Percentiles rank a stretch among this genome's conserved stretches.
phyloP scores from a whole-genome alignment of 305 asterid genomes.

The Striga hermonthica region DNA sequence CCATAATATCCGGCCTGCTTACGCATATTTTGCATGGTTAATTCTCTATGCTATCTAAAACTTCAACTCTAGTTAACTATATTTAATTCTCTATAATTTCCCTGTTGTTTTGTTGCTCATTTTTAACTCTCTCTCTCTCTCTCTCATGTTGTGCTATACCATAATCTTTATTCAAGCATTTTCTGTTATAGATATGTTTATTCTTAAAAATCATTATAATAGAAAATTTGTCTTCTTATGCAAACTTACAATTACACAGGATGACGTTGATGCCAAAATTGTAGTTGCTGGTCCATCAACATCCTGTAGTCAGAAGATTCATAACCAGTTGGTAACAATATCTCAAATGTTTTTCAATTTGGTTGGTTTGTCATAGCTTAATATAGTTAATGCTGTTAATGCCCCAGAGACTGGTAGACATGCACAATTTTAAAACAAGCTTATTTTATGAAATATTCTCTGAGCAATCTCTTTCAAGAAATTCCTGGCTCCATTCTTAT shows the following conservation, averaged over 20 bases:
- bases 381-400: background rate
- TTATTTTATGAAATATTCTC: background rate
- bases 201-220: background rate
- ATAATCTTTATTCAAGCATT: background rate
- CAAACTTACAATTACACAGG: slow-evolving; percentile 43
- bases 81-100: slow-evolving; percentile 4
- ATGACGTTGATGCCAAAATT: slow-evolving; percentile 68
- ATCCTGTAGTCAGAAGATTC: slow-evolving; percentile 99
- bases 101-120: background rate
- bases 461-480: slow-evolving; percentile 10
- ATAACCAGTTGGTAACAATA: slow-evolving; percentile 75
- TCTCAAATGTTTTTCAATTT: slow-evolving; percentile 18
- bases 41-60: slow-evolving; percentile 2
- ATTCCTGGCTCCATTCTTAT: background rate
- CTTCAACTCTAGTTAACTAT: slow-evolving; percentile 1
- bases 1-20: background rate
- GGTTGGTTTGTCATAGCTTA: background rate
- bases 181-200: slow-evolving; percentile 1
- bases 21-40: background rate
- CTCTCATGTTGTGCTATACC: background rate
- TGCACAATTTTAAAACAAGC: background rate
- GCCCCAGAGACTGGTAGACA: slow-evolving; percentile 7
- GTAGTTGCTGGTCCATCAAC: slow-evolving; percentile 88
- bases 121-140: background rate
- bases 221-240: slow-evolving; percentile 6